A percentile compares a stretch with the other conserved stretches of the same genome.
Conservation (phyloP, 148 eudicot species). For the Oxyria digyna region DNA sequence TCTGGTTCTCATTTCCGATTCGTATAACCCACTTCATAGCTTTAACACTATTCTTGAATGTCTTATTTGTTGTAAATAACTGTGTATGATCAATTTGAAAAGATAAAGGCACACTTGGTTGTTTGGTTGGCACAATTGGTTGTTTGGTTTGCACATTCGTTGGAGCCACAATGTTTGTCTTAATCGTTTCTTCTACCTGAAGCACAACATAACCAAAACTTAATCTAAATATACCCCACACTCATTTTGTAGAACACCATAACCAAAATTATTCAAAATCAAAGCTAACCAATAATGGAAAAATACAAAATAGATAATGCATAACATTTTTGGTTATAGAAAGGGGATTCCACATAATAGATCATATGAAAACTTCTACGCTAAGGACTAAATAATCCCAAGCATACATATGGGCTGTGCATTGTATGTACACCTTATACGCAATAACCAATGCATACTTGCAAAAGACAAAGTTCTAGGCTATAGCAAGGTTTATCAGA, state of each 20-base stretch:
- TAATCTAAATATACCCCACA: no score
- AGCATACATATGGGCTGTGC: no score
- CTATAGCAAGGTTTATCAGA: not conserved
- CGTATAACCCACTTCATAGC: not conserved
- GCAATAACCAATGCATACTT: not conserved
- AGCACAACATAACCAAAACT: not conserved
- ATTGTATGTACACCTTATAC: no score
- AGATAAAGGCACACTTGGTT: no score
- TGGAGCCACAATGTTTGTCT: not conserved
- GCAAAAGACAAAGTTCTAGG: not conserved
- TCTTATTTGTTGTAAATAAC: not conserved
- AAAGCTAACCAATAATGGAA: no score
- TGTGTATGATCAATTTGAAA: not conserved
- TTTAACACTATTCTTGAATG: not conserved
- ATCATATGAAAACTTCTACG: no score
- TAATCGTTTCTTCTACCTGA: not conserved
- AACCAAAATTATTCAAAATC: no score
- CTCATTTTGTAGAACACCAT: no score
- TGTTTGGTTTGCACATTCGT: not conserved
- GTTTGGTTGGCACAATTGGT: not conserved
- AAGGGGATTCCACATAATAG: no score
- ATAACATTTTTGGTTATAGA: no score
- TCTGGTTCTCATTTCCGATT: not conserved
- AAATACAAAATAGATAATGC: no score
- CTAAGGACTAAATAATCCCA: no score